Evolutionary conservation across 495 filamentous ascomycete species (phyloP).

Genomic region (Pseudotulostoma volvatum): DNA sequence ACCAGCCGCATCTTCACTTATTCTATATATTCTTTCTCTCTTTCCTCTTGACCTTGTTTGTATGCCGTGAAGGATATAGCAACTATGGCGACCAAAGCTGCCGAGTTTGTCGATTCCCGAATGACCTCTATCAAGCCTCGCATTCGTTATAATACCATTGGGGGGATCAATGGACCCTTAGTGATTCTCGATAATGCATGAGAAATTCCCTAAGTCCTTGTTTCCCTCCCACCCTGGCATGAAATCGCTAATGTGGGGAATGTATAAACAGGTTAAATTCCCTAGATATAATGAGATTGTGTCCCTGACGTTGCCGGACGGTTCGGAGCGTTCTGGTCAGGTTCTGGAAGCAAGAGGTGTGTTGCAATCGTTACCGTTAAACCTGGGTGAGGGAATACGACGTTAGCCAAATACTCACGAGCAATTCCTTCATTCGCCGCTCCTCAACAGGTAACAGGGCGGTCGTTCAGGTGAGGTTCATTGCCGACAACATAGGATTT

Average conservation of each 20-base stretch:
- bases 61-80: too few relatives aligned
- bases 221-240: background rate
- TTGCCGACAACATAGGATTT: constrained; percentile 7
- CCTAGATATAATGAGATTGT: constrained; percentile 97
- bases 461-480: constrained; percentile 58
- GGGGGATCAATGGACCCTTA: constrained; percentile 92
- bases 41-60: background rate
- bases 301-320: constrained; percentile 86
- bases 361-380: constrained; percentile 5
- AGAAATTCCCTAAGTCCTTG: constrained; percentile 4
- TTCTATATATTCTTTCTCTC: background rate
- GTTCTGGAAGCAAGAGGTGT: constrained; percentile 92
- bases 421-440: too few relatives aligned
- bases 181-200: constrained; percentile 90
- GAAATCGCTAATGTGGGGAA: background rate
- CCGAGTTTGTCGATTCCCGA: constrained; percentile 52
- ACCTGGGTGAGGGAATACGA: too few relatives aligned
- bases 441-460: constrained; percentile 58
- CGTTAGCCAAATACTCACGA: too few relatives aligned
- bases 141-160: constrained; percentile 94
- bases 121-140: constrained; percentile 70
- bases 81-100: constrained; percentile 33
- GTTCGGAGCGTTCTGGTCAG: constrained; percentile 81
- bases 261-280: constrained; percentile 89
- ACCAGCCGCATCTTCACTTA: too few relatives aligned